These are phyloP conservation scores for Tetrapyrgos nigripes DNA, from an alignment of 1,284 basidiomycete genomes.

Conservation along the genomic window DNA sequence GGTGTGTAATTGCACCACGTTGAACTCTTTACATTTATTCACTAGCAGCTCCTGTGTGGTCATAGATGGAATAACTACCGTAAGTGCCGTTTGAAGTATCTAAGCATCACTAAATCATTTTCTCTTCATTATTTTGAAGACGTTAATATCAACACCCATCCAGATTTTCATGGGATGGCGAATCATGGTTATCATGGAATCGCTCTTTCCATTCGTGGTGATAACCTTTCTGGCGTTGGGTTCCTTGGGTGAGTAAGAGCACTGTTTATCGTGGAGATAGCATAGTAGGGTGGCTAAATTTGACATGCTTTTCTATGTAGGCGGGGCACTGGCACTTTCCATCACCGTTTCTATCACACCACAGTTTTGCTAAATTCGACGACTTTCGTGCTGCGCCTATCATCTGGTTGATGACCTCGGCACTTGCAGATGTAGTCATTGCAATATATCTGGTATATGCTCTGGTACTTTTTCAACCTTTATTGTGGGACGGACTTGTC, in stretches of 20 bases:
- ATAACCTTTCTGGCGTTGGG: slow-evolving; percentile 4
- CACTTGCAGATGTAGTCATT: slow-evolving; percentile 15
- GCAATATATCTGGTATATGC: slow-evolving; percentile 9
- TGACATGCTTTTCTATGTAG: background rate
- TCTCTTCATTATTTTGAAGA: slow-evolving; percentile 14
- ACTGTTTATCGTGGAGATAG: too few species aligned
- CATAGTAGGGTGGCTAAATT: too few species aligned
- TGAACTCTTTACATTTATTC: too few species aligned
- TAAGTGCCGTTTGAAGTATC: background rate
- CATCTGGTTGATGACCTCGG: slow-evolving; percentile 15
- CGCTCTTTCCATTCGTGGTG: background rate
- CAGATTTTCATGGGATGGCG: slow-evolving; percentile 32
- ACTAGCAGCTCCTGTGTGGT: background rate
- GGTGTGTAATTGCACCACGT: background rate
- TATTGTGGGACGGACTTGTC: background rate
- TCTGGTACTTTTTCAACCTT: slow-evolving; percentile 4
- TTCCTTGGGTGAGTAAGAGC: slow-evolving; percentile 7
- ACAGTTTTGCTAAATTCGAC: slow-evolving; percentile 1
- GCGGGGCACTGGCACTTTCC: slow-evolving; percentile 9
- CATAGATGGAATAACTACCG: background rate
- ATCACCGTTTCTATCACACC: background rate
- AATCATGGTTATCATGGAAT: slow-evolving; percentile 19
- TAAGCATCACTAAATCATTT: too few species aligned
- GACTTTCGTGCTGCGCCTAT: slow-evolving; percentile 6
- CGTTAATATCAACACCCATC: slow-evolving; percentile 28